Evolutionary conservation across 768 basidiomycete species (phyloP).

Genomic region (Suillus brevipes): DNA sequence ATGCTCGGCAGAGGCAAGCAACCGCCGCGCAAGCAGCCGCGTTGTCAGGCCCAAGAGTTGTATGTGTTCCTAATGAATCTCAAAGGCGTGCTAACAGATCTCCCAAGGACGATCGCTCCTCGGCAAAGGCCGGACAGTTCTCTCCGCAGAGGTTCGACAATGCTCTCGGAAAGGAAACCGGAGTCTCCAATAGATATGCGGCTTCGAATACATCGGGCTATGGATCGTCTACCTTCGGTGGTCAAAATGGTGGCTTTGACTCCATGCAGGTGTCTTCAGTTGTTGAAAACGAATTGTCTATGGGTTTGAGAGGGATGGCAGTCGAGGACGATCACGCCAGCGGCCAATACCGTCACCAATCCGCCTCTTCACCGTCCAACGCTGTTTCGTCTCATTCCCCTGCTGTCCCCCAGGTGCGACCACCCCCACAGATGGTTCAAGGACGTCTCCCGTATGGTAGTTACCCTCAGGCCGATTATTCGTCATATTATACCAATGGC

Average conservation of each 20-base stretch:
- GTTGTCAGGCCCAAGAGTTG: conserved; percentile 43
- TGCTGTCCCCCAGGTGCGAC: conserved; percentile 40
- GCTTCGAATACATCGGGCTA: conserved; percentile 38
- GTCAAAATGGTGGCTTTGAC: conserved; percentile 38
- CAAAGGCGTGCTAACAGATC: conserved; percentile 20
- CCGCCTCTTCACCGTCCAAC: conserved; percentile 29
- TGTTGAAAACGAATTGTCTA: conserved; percentile 54
- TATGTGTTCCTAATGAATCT: conserved; percentile 24
- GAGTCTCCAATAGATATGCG: conserved; percentile 42
- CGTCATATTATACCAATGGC: conserved; percentile 55
- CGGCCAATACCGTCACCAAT: conserved; percentile 41
- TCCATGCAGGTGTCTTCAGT: conserved; percentile 38
- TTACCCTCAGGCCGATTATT: conserved; percentile 59
- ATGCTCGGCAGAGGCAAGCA: conserved; percentile 48
- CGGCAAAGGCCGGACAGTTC: conserved; percentile 48
- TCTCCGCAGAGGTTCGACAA: conserved; percentile 57
- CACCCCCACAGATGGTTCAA: conserved; percentile 43
- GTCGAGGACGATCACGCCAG: conserved; percentile 54
- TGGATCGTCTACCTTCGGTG: conserved; percentile 30
- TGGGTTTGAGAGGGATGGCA: conserved; percentile 60
- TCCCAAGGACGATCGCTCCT: conserved; percentile 48
- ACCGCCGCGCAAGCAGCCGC: conserved; percentile 37
- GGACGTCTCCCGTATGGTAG: conserved; percentile 47
- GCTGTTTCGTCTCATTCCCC: conserved; percentile 30
- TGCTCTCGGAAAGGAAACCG: conserved; percentile 41